Evolutionary conservation across 1,284 basidiomycete genomes (phyloP), one percentile per base, ranked within the genome.

Genomic region (Tilletia indica): DNA sequence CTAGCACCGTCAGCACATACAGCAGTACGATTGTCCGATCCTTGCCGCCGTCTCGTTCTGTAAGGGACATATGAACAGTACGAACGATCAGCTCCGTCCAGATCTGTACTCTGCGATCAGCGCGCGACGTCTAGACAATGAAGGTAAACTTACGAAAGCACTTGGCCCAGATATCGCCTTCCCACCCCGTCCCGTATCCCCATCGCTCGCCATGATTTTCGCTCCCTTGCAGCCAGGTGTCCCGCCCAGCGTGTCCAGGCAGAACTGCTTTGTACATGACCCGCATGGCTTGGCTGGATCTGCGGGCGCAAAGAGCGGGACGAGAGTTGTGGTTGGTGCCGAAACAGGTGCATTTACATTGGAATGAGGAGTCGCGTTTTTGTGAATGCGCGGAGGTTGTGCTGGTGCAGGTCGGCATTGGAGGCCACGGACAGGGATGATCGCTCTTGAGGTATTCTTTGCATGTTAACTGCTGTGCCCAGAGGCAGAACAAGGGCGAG

Each of bases 281-380:
- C 68, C 68, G 72, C 83, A 84, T 25, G 82, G 78, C 31, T 82
- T 80, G n/a, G 74, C 34, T 0, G 76, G 70, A 45, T 80, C 77
- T 11, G 49, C 48, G 34, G 82, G 76, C 6, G 75, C 66, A 49
- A 79, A 82, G 25, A 84, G 73, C 0, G 83, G 83, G 0, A 84
- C 77, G 36, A 84, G 74, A 1, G 83, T 84, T 5, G 81, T 81
- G 68, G 68, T 84, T 84, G 64, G 81, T 83, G 39, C 74, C 73
- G 74, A 83, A 84, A 68, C 83, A 84, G 25, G 82, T 84, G 74
- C 83, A 84, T 58, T 83, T 83, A 80, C 82, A 84, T 25, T 84
- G 74, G 69, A 82, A 77, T 36, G 73, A 42, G 3, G 69, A 38
- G 61, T 64, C 61, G 34, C 61, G 61, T 25, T 34, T 34, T 31